Evolutionary conservation across 225 moss, liverwort and hornwort species (phyloP), one percentile per base, ranked within the genome.

Genomic region (Pleurozium schreberi): DNA sequence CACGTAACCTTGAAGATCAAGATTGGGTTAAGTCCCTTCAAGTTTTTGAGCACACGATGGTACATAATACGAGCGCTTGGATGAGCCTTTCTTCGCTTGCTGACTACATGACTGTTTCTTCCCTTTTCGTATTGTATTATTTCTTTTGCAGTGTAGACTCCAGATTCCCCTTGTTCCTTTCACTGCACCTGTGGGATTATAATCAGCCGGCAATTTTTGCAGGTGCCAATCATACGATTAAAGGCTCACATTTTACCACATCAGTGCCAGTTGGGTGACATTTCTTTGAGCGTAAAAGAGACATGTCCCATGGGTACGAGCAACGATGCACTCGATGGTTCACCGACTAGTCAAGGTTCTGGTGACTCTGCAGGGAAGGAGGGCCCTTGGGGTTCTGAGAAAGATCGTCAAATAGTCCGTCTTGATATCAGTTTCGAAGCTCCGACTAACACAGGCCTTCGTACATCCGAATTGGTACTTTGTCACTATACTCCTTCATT

Each of bases 381-480:
- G 88, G 97, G 97, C 42, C 95, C 94, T 30, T 97, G 97, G 97
- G 97, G 97, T 42, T 95, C 94, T 87, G 93, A 95, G 75, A 91
- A 93, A 77, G 95, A 94, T 88, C 97, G 97, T 84, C 96, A 95
- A 84, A 90, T 94, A 86, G 97, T 97, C 86, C 93, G 95, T 47
- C 95, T 97, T 62, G 97, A 97, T 87, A 96, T 97, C 64, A 97
- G 97, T 91, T 97, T 97, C 93, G 97, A 97, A 92, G 93, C 97
- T 88, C 96, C 95, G 23, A 92, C 95, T 43, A 96, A 97, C 74
- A 96, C 96, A 43, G 97, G 97, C 70, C 92, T 97, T 88, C 93
- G 95, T 65, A 96, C 97, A 80, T 95, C 95, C 49, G 97, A 97
- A 91, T 89, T 97, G 94, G 97, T 96, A 90, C 67, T 84, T 91